A percentile compares a stretch with the other conserved stretches of the same genome.
phyloP scores from a whole-genome alignment of 208 protist genomes.

The Wallacemonas rigidus region DNA sequence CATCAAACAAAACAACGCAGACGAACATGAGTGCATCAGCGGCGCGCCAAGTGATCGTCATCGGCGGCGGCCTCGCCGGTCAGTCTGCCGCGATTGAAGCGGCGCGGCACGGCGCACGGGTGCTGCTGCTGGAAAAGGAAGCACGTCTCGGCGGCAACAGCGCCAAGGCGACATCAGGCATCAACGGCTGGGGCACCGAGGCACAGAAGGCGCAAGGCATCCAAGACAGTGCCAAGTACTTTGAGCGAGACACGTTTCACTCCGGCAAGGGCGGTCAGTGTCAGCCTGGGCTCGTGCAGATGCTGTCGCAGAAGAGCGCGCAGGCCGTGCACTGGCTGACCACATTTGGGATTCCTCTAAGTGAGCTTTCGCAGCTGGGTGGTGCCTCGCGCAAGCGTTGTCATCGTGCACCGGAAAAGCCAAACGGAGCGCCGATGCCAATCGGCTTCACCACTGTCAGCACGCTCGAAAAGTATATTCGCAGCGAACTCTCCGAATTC shows the following conservation, averaged over 20 bases:
- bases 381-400: constrained; percentile 86
- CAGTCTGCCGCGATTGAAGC: constrained; percentile 83
- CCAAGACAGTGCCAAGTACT: constrained; percentile 72
- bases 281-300: constrained; percentile 79
- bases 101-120: constrained; percentile 75
- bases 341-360: constrained; percentile 84
- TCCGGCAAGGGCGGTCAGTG: constrained; percentile 69
- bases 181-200: constrained; percentile 92
- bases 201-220: constrained; percentile 78
- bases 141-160: constrained; percentile 93
- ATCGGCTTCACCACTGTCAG: constrained; percentile 92
- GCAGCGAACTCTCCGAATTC: constrained; percentile 39
- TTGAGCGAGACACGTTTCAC: constrained; percentile 79
- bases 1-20: not conserved
- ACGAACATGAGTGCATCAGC: not conserved
- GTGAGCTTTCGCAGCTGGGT: constrained; percentile 88
- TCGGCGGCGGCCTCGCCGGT: constrained; percentile 85
- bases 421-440: constrained; percentile 79
- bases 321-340: constrained; percentile 82
- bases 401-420: constrained; percentile 79
- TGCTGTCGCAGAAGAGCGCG: constrained; percentile 76
- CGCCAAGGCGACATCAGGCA: constrained; percentile 96
- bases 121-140: constrained; percentile 93
- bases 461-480: constrained; percentile 79
- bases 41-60: constrained; percentile 64